Percentiles rank a stretch among this genome's conserved stretches.
Conservation (phyloP, 1,284 basidiomycete genomes). For the Apiotrichum akiyoshidainum region DNA sequence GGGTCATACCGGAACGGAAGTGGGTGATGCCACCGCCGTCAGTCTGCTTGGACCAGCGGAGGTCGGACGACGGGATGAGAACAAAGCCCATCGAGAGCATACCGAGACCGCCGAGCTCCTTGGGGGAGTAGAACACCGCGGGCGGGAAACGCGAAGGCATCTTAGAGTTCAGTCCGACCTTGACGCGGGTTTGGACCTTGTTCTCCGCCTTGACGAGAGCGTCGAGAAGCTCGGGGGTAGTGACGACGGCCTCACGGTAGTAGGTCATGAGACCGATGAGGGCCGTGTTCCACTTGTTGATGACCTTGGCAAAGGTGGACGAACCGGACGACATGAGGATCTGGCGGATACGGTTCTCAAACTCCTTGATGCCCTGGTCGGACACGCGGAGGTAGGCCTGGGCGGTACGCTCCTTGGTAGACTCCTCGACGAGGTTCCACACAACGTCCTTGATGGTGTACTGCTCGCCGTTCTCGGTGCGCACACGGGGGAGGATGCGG, state of each 20-base stretch:
- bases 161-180: slow-evolving; percentile 97
- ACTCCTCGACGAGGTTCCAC: slow-evolving; percentile 94
- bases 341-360: slow-evolving; percentile 94
- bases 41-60: slow-evolving; percentile 97
- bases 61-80: slow-evolving; percentile 92
- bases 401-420: slow-evolving; percentile 93
- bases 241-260: slow-evolving; percentile 98
- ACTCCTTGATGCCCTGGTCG: slow-evolving; percentile 92
- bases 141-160: slow-evolving; percentile 99
- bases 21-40: slow-evolving; percentile 90
- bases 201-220: slow-evolving; percentile 94
- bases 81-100: slow-evolving; percentile 99
- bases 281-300: slow-evolving; percentile 98
- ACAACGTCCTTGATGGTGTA: slow-evolving; percentile 95
- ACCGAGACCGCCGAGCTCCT: slow-evolving; percentile 94
- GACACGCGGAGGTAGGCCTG: slow-evolving; percentile 97
- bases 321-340: slow-evolving; percentile 98
- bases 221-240: slow-evolving; percentile 93
- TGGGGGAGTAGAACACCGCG: slow-evolving; percentile 93
- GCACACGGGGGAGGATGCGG: slow-evolving; percentile 81
- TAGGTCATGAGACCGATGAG: slow-evolving; percentile 95
- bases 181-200: slow-evolving; percentile 98
- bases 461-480: slow-evolving; percentile 91
- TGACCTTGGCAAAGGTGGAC: slow-evolving; percentile 98
- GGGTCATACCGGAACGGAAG: slow-evolving; percentile 96